These are phyloP conservation scores for Scheffersomyces titani DNA, from an alignment of 1,139 yeast genomes.

Conservation along the genomic window DNA sequence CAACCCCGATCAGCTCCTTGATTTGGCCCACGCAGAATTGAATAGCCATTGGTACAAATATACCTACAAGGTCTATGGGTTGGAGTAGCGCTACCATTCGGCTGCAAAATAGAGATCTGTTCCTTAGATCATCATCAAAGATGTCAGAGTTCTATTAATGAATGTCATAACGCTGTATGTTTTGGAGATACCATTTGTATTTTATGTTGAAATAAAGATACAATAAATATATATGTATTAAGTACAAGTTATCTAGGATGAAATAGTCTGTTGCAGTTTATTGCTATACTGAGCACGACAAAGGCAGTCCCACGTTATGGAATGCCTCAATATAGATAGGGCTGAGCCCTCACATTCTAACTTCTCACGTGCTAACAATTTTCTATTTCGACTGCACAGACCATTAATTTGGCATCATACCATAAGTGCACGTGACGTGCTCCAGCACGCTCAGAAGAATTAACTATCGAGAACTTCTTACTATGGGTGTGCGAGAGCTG, in stretches of 20 bases:
- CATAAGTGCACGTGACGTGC: background rate
- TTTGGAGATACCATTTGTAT: too few species aligned
- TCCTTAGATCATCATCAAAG: background rate
- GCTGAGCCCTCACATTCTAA: background rate
- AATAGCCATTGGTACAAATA: slow-evolving; percentile 15
- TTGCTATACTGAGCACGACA: background rate
- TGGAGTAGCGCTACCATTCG: slow-evolving; percentile 12
- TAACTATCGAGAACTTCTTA: background rate
- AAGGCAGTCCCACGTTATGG: background rate
- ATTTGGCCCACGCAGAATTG: slow-evolving; percentile 2
- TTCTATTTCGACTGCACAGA: background rate
- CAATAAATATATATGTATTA: background rate
- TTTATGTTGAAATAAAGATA: background rate
- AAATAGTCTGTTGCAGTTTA: background rate
- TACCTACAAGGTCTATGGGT: slow-evolving; percentile 21
- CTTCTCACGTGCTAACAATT: background rate
- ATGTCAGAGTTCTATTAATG: background rate
- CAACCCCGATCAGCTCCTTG: background rate
- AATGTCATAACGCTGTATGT: too few species aligned
- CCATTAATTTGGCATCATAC: background rate
- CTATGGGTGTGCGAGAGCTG: slow-evolving; percentile 1
- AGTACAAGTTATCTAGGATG: background rate
- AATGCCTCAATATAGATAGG: background rate
- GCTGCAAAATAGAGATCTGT: background rate
- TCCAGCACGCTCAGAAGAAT: background rate